Base-by-base conservation (phyloP, 108 stramenopile genomes). In the Poteriospumella lacustris region DNA sequence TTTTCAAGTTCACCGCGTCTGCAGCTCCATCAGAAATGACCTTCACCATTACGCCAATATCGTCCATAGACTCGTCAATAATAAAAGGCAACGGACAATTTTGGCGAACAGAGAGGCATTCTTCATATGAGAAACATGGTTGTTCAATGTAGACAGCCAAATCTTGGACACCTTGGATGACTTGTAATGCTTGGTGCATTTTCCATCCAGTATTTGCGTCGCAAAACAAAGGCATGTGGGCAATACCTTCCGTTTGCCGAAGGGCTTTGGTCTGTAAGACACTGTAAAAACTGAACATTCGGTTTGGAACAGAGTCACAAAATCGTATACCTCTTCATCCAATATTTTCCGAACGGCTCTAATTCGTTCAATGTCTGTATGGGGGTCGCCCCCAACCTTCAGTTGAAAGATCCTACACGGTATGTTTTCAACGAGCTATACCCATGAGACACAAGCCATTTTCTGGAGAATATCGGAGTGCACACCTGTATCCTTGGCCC, bases 51-150 rank as follows among this genome's bases (percentile, higher is more conserved):
- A 38, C 60, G 3, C 60, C 60, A 38, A 77, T 60, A 31, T 33
- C 59, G 62, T 77, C 76, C 38, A 77, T 77, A 60, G 31, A 62
- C 67, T 77, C 76, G 40, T 77, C 76, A 38, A 77, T 3, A 68
- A 77, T 77, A 29, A 77, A 43, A 19, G 76, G 76, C 31, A 62
- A 60, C 39, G 59, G 1, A 1, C 31, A 36, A 29, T 42, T 58
- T 1, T 60, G 39, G 1, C 76, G 39, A 2, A 77, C 62, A 0
- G 76, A 15, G 1, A 77, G 31, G 36, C 76, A 77, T 60, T 77
- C 76, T 12, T 3, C 67, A 31, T 77, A 77, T 9, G 60, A 52
- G 1, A 31, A 43, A 60, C 76, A 77, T 24, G 76, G 76, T 39
- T 77, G 76, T 39, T 77, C 76, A 67, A 77, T 67, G 42, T 77